These are phyloP conservation scores for Annona squamosa DNA, from an alignment of 164 flowering plant genomes.

Conservation along the genomic window DNA sequence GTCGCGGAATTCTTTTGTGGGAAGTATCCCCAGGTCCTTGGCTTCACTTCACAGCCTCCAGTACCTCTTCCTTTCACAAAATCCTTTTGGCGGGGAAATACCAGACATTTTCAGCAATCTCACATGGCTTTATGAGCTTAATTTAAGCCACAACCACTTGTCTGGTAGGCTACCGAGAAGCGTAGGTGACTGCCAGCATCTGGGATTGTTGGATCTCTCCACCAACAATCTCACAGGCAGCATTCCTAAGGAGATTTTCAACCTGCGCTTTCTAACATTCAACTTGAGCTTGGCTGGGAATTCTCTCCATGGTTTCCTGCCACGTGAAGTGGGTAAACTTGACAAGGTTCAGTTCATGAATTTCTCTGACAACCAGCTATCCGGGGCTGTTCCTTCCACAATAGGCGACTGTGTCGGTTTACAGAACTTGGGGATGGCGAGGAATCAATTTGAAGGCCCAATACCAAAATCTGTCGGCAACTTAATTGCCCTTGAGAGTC, in stretches of 20 bases:
- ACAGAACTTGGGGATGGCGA: not conserved
- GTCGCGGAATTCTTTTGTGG: not conserved
- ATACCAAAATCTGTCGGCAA: not conserved
- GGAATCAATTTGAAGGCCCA: not conserved
- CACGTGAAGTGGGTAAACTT: not conserved
- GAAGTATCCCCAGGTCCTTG: not conserved
- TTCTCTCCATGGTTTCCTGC: not conserved
- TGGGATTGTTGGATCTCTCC: not conserved
- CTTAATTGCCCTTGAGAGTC: not conserved
- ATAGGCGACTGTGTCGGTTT: not conserved
- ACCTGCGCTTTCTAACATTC: not conserved
- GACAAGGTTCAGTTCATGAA: not conserved
- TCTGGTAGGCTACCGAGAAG: constrained; percentile 12
- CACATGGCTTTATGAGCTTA: not conserved
- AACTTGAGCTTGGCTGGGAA: not conserved
- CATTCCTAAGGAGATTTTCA: not conserved
- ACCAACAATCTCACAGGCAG: not conserved
- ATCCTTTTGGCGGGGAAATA: not conserved
- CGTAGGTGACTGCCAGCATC: not conserved
- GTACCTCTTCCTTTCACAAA: not conserved
- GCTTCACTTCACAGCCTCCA: not conserved
- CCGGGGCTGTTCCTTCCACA: not conserved
- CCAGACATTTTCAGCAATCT: constrained; percentile 14
- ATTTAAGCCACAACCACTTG: constrained; percentile 6
- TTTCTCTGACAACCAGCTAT: not conserved